Base-by-base conservation (phyloP, 768 basidiomycete species). In the Russula sp. region DNA sequence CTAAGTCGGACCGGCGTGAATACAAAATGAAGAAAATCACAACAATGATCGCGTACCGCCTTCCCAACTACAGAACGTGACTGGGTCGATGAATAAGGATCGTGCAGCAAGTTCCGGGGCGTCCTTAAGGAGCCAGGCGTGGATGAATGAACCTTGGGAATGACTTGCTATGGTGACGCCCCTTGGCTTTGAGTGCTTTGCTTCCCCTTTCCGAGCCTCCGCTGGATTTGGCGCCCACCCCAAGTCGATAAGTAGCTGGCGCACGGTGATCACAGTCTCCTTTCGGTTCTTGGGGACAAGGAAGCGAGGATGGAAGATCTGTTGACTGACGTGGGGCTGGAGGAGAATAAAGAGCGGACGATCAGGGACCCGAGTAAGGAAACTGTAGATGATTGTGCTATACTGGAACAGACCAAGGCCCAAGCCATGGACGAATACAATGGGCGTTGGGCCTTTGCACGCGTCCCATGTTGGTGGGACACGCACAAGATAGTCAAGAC, bases 11-110 rank as follows among this genome's bases (percentile, higher is more conserved):
- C 51, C 59, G 61, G 61, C n/a, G 30, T 38, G 48, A 62, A 36
- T 57, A 62, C 51, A 3, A 44, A 16, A 11, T 6, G 5, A 40
- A 62, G n/a, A 14, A 36, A 11, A 40, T 48, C 22, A 32, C 28
- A 56, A 28, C 28, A 26, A n/a, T 24, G 56, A 62, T 44, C 10
- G 79, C 83, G 64, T 69, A 89, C 90, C 89, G 64, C 93, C 94
- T 82, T 97, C 94, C 94, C 94, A 98, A 7, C 89, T 85, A 74
- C 92, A 94, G 74, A 94, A 92, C 0, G 88, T 84, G 32, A 90
- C 88, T 10, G 95, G 93, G 71, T 98, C 95, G 36, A 94, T 88
- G 71, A 97, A 94, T 72, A 91, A 93, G 10, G 88, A 94, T 3
- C 93, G 82, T 1, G 77, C 76, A 52, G 89, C 76, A 69, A 96